phyloP scores from a whole-genome alignment of 2,329 filamentous ascomycete genomes.

The Colletotrichum caudatum region DNA sequence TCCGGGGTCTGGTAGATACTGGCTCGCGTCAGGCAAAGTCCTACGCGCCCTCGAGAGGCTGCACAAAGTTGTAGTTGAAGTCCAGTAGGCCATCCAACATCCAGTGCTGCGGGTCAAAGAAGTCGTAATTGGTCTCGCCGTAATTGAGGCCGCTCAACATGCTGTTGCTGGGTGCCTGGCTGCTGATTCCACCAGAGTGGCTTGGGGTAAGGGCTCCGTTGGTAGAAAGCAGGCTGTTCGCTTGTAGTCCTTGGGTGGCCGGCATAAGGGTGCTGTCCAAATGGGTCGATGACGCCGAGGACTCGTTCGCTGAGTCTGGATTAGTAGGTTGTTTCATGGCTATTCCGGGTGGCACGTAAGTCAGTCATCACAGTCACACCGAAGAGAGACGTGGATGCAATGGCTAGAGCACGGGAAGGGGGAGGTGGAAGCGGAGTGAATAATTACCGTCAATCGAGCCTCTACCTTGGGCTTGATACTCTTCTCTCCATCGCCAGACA shows the following conservation, averaged over 20 bases:
- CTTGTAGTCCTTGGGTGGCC: slow-evolving; percentile 59
- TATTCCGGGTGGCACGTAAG: slow-evolving; percentile 49
- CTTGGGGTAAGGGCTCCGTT: slow-evolving; percentile 67
- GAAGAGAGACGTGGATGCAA: slow-evolving; percentile 43
- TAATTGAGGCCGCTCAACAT: slow-evolving; percentile 68
- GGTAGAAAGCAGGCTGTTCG: slow-evolving; percentile 60
- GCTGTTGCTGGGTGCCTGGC: slow-evolving; percentile 51
- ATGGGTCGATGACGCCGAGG: slow-evolving; percentile 75
- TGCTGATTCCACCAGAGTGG: slow-evolving; percentile 53
- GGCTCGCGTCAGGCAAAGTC: not conserved
- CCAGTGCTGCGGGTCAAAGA: slow-evolving; percentile 94
- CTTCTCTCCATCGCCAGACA: slow-evolving; percentile 87
- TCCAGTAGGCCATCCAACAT: slow-evolving; percentile 88
- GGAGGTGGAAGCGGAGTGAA: slow-evolving; percentile 32
- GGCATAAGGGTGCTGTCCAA: slow-evolving; percentile 71
- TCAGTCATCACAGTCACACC: slow-evolving; percentile 45
- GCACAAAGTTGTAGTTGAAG: slow-evolving; percentile 76
- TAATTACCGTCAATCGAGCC: slow-evolving; percentile 77
- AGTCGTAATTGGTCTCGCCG: slow-evolving; percentile 80
- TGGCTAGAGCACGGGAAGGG: slow-evolving; percentile 34
- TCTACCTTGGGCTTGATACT: slow-evolving; percentile 78
- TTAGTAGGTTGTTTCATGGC: slow-evolving; percentile 90
- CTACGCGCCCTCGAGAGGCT: slow-evolving; percentile 66
- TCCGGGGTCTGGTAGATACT: not conserved
- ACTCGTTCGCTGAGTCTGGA: slow-evolving; percentile 81